Base-by-base conservation (phyloP, 2,329 filamentous ascomycete genomes). In the Zasmidium citrigriseum region DNA sequence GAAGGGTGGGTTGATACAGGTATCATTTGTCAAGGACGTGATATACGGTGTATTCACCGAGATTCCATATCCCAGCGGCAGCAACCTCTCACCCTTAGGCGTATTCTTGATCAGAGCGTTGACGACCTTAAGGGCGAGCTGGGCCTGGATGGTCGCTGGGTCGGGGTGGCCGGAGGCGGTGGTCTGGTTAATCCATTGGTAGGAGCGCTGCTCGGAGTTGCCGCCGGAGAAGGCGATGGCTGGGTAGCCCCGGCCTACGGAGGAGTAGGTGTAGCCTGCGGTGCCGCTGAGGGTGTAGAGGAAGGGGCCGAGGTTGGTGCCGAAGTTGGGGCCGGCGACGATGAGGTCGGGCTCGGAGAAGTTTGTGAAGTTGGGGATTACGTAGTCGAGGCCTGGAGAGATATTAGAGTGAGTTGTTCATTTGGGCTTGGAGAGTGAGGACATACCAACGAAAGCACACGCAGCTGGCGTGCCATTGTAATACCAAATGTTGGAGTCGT, bases 381-480 rank as follows among this genome's bases (percentile, higher is more conserved):
- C 80, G 46, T 81, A 83, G 72, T 85, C 82, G 41, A 52, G 48
- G 38, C 47, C 48, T 41, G 46, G 18, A 2, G 9, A 48, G 10
- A 21, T 48, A 21, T 5, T 20, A 21, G 5, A 29, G 46, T 3
- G 14, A 2, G 11, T n/a, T 23, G 46, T n/a, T 20, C 21, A 23
- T 48, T 3, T 24, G 5, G 20, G 16, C 16, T 3, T 44, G 50
- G 47, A 55, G 56, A n/a, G 55, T 53, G 4, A 85, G 75, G 1
- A 78, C 82, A n/a, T 9, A 41, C 34, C 34, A 4, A 86, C 80
- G 57, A 84, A 81, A 1, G 81, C 82, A 64, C 80, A 82, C 0
- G 82, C 79, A 0, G 81, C 81, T 0, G 83, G 82, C 0, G 83
- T 86, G 21, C 83, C 83, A 54, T 85, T 83, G 71, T 85, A 86